phyloP scores from a whole-genome alignment of 352 stramenopile species.

The Phytophthora pisi region DNA sequence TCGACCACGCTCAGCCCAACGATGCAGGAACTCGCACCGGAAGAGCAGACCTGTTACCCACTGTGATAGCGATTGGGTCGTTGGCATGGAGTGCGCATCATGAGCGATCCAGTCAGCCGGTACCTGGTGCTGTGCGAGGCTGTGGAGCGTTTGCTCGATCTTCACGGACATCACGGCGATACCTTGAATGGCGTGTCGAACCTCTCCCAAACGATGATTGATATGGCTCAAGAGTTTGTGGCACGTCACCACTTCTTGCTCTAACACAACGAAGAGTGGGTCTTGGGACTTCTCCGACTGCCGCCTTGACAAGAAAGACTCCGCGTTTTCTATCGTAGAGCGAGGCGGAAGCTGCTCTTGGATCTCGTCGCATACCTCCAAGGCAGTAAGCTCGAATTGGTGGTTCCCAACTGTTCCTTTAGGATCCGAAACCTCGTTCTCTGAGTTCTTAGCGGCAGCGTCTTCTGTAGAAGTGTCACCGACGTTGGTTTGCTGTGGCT shows the following conservation, averaged over 20 bases:
- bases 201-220: constrained; percentile 40
- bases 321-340: constrained; percentile 8
- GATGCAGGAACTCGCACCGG: constrained; percentile 61
- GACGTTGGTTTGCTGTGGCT: constrained; percentile 22
- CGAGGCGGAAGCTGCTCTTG: constrained; percentile 27
- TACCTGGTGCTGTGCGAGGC: constrained; percentile 56
- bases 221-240: constrained; percentile 54
- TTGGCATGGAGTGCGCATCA: constrained; percentile 26
- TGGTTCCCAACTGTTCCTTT: neutral
- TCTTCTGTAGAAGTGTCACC: neutral
- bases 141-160: constrained; percentile 62
- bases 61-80: constrained; percentile 47
- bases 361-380: constrained; percentile 31
- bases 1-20: constrained; percentile 48
- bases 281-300: constrained; percentile 31
- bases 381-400: constrained; percentile 18
- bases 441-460: neutral
- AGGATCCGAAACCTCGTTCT: neutral
- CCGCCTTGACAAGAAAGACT: constrained; percentile 1
- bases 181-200: constrained; percentile 68
- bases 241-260: constrained; percentile 67
- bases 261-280: constrained; percentile 65
- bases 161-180: constrained; percentile 57
- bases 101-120: constrained; percentile 49
- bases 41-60: constrained; percentile 68